Base-by-base conservation (phyloP, 371 early-diverging fungal species). In the Umbelopsis sp. region DNA sequence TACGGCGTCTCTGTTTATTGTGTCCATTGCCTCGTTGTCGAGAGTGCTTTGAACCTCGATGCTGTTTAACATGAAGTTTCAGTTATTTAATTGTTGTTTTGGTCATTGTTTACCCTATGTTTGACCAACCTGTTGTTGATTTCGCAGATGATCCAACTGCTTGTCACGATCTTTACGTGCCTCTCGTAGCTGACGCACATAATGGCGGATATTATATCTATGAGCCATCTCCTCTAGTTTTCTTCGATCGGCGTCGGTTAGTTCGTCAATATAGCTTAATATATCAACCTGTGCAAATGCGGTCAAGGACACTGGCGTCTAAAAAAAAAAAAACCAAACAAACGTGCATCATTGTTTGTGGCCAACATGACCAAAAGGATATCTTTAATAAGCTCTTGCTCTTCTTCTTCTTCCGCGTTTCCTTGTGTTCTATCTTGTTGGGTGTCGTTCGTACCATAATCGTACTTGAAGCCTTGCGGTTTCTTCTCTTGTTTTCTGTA, bases 151-250 rank as follows among this genome's bases (percentile, higher is more conserved):
- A 53, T 75, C 69, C 50, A 84, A 37, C 64, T 84, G 76, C 51
- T 75, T 73, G 51, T 84, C 84, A 22, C 82, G 74, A 44, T 84
- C 81, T 53, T 75, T 78, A 45, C 81, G 81, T 18, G 82, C 80
- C 11, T 76, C 74, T 35, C 80, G 71, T 18, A 84, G 70, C 11
- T 80, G 70, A 32, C 80, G 78, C 1, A 74, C 76, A 64, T 81
- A 84, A 41, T 81, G 80, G 12, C 69, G 71, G 29, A 84, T 79
- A 20, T 79, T 79, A 48, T 81, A 84, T 63, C 79, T 80, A 14
- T 69, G 70, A 14, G 80, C 80, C 82, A 84, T 81, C 0, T 76
- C 77, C 44, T 81, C 78, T 64, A 84, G 62, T 12, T 69, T 73
- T 46, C 75, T 65, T 37, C 74, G 70, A 37, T 84, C 84, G 29